A percentile compares a stretch with the other conserved stretches of the same genome.
Evolutionary conservation across 352 stramenopile genomes (phyloP).

Genomic region (Pythium volutum): DNA sequence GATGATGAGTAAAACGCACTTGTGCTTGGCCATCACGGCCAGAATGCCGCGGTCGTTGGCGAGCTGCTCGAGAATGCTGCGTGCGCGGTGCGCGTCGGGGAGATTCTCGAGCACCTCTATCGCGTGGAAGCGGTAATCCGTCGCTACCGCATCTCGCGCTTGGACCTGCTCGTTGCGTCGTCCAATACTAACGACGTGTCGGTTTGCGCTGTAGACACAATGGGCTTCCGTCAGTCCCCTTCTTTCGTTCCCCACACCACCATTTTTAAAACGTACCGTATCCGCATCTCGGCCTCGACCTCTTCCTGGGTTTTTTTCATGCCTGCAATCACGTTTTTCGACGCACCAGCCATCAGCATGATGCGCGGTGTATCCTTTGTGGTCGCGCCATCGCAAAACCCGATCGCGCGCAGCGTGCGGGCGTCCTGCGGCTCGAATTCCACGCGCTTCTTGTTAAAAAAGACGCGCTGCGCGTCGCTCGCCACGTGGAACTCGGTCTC

Average conservation of each 20-base stretch:
- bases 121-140: conserved; percentile 63
- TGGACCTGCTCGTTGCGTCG: conserved; percentile 43
- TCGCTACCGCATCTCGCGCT: conserved; percentile 36
- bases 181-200: conserved; percentile 53
- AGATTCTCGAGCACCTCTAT: conserved; percentile 70
- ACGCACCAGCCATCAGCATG: conserved; percentile 52
- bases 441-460: conserved; percentile 51
- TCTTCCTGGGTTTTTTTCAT: conserved; percentile 49
- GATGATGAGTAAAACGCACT: conserved; percentile 32
- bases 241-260: neutral
- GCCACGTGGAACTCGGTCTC: conserved; percentile 27
- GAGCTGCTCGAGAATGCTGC: conserved; percentile 78
- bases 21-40: conserved; percentile 87
- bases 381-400: conserved; percentile 11
- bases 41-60: conserved; percentile 87
- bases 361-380: conserved; percentile 7
- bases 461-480: conserved; percentile 50
- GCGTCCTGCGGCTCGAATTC: conserved; percentile 24
- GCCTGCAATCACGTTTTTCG: conserved; percentile 37
- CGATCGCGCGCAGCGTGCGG: neutral
- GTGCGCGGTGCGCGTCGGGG: conserved; percentile 45
- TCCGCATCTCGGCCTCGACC: conserved; percentile 36
- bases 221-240: neutral
- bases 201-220: conserved; percentile 34
- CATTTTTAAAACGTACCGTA: conserved; percentile 13